A percentile compares a stretch with the other conserved stretches of the same genome.
phyloP scores from a whole-genome alignment of 2,329 filamentous ascomycete species.

The Pyrenochaeta sp. region DNA sequence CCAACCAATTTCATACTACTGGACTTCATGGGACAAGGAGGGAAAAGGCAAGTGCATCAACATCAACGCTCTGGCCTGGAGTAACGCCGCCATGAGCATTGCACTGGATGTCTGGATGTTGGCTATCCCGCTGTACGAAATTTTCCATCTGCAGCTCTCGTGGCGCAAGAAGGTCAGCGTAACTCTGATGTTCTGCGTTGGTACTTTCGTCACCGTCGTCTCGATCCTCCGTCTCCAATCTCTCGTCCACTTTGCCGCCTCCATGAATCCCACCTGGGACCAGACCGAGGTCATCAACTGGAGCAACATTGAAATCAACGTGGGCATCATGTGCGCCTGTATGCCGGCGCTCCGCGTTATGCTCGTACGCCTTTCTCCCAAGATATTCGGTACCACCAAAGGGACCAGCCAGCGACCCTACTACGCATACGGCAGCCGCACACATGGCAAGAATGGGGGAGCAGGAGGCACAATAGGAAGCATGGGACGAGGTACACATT shows the following conservation, averaged over 20 bases:
- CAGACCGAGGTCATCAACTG: slow-evolving; percentile 52
- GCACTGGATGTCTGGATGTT: slow-evolving; percentile 43
- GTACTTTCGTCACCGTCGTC: slow-evolving; percentile 54
- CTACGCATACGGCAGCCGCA: slow-evolving; percentile 20
- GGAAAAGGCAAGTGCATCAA: slow-evolving; percentile 44
- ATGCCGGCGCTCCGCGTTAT: slow-evolving; percentile 53
- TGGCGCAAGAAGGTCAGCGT: slow-evolving; percentile 49
- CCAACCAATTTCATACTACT: slow-evolving; percentile 42
- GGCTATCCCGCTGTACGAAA: slow-evolving; percentile 43
- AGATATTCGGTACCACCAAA: slow-evolving; percentile 46
- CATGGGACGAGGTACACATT: slow-evolving; percentile 4
- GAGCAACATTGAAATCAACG: slow-evolving; percentile 54
- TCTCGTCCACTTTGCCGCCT: slow-evolving; percentile 54
- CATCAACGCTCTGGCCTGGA: slow-evolving; percentile 44
- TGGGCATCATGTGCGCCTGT: slow-evolving; percentile 57
- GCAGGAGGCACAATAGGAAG: slow-evolving; percentile 20
- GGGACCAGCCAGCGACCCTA: slow-evolving; percentile 17
- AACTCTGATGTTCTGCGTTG: slow-evolving; percentile 49
- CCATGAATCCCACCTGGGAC: slow-evolving; percentile 53
- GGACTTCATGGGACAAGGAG: slow-evolving; percentile 41
- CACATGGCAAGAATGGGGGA: slow-evolving; percentile 24
- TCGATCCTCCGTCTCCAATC: slow-evolving; percentile 56
- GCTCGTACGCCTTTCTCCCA: slow-evolving; percentile 49
- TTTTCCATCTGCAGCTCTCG: slow-evolving; percentile 41
- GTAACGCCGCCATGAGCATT: slow-evolving; percentile 46